Evolutionary conservation across 2,329 filamentous ascomycete genomes (phyloP).

Genomic region (Fusarium sp.): DNA sequence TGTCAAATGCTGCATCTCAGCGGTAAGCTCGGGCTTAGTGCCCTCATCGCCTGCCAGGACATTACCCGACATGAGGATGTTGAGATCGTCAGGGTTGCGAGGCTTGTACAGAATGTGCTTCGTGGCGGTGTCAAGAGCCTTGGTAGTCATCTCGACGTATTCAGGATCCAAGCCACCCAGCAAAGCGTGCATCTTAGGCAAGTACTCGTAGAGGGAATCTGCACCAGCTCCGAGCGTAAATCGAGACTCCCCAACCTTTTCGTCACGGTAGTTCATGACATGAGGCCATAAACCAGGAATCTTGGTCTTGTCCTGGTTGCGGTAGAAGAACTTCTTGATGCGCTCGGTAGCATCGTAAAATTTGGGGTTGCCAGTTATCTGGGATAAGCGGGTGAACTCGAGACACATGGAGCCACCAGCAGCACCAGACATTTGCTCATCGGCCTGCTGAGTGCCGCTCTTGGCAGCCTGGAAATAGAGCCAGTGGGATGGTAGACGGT

Average conservation of each 20-base stretch:
- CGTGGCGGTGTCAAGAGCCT: constrained; percentile 71
- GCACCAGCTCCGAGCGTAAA: constrained; percentile 62
- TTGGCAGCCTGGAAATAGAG: constrained; percentile 60
- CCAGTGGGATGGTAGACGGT: constrained; percentile 63
- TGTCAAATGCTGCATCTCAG: constrained; percentile 69
- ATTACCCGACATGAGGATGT: constrained; percentile 71
- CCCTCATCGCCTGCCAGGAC: constrained; percentile 49
- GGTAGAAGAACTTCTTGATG: constrained; percentile 76
- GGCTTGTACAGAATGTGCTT: constrained; percentile 77
- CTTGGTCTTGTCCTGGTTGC: constrained; percentile 73
- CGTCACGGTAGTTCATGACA: constrained; percentile 71
- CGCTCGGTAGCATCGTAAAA: constrained; percentile 82
- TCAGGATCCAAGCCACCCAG: constrained; percentile 74
- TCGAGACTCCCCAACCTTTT: constrained; percentile 55
- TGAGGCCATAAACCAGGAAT: constrained; percentile 81
- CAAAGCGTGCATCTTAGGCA: constrained; percentile 70
- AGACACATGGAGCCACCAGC: constrained; percentile 75
- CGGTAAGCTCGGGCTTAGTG: constrained; percentile 48
- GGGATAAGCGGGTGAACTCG: constrained; percentile 81
- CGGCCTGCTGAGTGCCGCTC: constrained; percentile 54
- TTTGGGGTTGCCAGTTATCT: constrained; percentile 78
- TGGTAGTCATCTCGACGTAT: constrained; percentile 75
- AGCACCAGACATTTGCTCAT: constrained; percentile 57
- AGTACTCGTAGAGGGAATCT: constrained; percentile 70
- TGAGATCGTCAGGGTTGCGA: constrained; percentile 69